Conservation (phyloP, 768 basidiomycete species). For the Mycena indigotica region DNA sequence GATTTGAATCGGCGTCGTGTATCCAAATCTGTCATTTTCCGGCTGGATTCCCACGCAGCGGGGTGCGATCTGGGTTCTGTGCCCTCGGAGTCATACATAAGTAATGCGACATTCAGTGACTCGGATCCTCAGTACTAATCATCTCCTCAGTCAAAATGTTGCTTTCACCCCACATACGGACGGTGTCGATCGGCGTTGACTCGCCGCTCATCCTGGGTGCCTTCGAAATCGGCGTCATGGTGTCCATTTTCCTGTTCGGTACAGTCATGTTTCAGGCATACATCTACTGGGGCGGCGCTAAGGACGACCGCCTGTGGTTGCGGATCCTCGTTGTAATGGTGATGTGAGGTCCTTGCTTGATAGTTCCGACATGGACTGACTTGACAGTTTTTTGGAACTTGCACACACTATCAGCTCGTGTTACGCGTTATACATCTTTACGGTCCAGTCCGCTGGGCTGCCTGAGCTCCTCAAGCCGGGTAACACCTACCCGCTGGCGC, state of each 20-base stretch:
- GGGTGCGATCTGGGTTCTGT: no score
- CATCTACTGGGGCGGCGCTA: constrained; percentile 13
- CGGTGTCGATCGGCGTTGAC: constrained; percentile 17
- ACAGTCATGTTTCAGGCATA: constrained; percentile 14
- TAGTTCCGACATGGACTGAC: neutral
- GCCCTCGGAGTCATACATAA: no score
- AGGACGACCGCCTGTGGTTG: neutral
- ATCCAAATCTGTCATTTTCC: no score
- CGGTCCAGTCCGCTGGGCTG: constrained; percentile 29
- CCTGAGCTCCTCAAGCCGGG: constrained; percentile 23
- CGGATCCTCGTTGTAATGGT: constrained; percentile 4
- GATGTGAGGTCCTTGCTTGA: neutral
- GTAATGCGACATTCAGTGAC: no score
- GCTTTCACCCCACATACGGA: no score
- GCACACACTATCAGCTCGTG: constrained; percentile 15
- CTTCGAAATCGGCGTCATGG: constrained; percentile 14
- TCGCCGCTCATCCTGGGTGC: constrained; percentile 7
- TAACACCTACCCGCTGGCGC: constrained; percentile 24
- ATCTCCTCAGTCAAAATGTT: no score
- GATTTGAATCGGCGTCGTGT: no score
- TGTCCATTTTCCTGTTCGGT: constrained; percentile 16
- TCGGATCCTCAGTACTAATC: no score
- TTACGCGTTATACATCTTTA: constrained; percentile 34
- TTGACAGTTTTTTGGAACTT: constrained; percentile 3
- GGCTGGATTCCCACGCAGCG: no score